A percentile compares a stretch with the other conserved stretches of the same genome.
Evolutionary conservation across 805 yeast species (phyloP).

Genomic region (Ogataea pilisensis): DNA sequence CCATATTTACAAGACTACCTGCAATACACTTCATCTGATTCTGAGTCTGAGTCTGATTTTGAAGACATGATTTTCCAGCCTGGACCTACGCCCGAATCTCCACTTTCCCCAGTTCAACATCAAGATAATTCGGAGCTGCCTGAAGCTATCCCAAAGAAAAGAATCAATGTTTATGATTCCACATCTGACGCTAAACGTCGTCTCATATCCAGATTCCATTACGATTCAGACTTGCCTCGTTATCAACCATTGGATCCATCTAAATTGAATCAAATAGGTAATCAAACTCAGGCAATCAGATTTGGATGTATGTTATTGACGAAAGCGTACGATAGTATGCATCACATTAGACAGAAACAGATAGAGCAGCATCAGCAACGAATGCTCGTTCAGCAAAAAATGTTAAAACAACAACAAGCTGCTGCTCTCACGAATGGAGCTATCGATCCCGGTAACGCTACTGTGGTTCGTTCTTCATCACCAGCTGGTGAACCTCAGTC

Average conservation of each 20-base stretch:
- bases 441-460: background rate
- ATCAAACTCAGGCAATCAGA: conserved; percentile 83
- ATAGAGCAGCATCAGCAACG: conserved; percentile 38
- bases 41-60: conserved; percentile 21
- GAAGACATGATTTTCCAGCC: background rate
- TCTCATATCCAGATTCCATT: conserved; percentile 45
- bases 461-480: background rate
- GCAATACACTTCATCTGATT: conserved; percentile 6
- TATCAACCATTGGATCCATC: conserved; percentile 75
- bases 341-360: conserved; percentile 64
- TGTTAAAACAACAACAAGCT: conserved; percentile 33
- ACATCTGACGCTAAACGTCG: conserved; percentile 33
- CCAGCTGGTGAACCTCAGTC: background rate
- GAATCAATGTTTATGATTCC: conserved; percentile 34
- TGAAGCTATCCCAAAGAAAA: conserved; percentile 11
- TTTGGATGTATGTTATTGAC: conserved; percentile 89
- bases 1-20: conserved; percentile 11
- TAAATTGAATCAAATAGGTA: conserved; percentile 72
- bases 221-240: conserved; percentile 40
- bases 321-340: conserved; percentile 85
- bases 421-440: too few species aligned
- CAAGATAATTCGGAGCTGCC: conserved; percentile 1
- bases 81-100: conserved; percentile 7
- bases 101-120: conserved; percentile 2
- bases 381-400: conserved; percentile 26